Percentiles rank a stretch among this genome's conserved stretches.
These are phyloP conservation scores for Pyronema omphalodes DNA, from an alignment of 495 filamentous ascomycete genomes.

Conservation along the genomic window DNA sequence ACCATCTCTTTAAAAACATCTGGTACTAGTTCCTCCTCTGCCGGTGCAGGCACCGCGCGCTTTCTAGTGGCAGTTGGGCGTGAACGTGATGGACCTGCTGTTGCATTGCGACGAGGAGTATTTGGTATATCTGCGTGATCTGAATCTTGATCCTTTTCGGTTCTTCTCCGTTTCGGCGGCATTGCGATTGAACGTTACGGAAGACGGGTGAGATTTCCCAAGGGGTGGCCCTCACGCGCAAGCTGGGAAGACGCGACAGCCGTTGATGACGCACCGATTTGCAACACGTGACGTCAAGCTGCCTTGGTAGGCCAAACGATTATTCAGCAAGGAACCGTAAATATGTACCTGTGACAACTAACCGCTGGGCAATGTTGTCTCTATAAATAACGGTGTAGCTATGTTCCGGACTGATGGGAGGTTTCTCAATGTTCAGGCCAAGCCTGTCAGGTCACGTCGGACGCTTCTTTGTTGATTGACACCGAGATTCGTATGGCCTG, in stretches of 20 bases:
- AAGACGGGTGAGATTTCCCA: background rate
- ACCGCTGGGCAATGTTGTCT: too few species aligned
- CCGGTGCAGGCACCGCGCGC: background rate
- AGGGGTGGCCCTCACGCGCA: background rate
- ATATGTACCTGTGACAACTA: too few species aligned
- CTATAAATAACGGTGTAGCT: too few species aligned
- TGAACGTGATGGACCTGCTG: too few species aligned
- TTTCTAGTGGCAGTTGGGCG: background rate
- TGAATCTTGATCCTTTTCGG: background rate
- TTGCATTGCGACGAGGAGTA: background rate
- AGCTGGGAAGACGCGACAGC: slow-evolving; percentile 10
- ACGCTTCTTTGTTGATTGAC: too few species aligned
- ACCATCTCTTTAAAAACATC: slow-evolving; percentile 52
- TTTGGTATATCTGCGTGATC: background rate
- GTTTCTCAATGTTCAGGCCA: too few species aligned
- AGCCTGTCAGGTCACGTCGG: too few species aligned
- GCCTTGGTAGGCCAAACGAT: too few species aligned
- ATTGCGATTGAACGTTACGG: slow-evolving; percentile 5
- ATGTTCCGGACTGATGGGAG: too few species aligned
- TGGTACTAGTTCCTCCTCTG: slow-evolving; percentile 13
- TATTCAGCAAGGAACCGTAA: too few species aligned
- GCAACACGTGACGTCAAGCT: background rate
- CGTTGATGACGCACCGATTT: background rate
- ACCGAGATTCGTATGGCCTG: too few species aligned
- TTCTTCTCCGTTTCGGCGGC: slow-evolving; percentile 16